Evolutionary conservation across 805 yeast species (phyloP), one percentile per base, ranked within the genome.

Genomic region (Zygoascus bituminiphila): DNA sequence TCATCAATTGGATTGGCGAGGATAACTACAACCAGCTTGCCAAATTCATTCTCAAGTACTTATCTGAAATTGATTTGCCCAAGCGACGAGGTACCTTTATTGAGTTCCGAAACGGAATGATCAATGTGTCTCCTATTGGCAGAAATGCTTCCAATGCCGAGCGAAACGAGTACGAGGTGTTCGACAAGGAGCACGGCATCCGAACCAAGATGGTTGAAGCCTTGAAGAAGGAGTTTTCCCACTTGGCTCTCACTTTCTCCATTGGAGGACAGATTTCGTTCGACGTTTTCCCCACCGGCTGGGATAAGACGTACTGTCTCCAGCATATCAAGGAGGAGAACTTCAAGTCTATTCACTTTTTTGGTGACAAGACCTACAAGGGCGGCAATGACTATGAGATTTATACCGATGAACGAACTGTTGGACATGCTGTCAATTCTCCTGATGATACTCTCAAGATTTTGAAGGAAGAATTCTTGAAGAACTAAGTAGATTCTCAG

Each of bases 301-400:
- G 99, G 99, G 99, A 93, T 73, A 93, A 93, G 80, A 93, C 99
- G 54, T 93, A 91, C 76, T 87, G 95, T 71, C 79, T 93, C 66
- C 88, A 84, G 71, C 98, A 91, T 71, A 89, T 93, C 60, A 87
- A 72, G 62, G 69, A 75, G 52, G 96, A 91, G 71, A 81, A 84
- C 57, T 93, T 89, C 74, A 76, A 81, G 63, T 77, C 79, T 60
- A 88, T 93, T 62, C 98, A 93, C 75, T 93, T 93, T 81, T 93
- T 93, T 66, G 98, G 99, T 73, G 99, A 93, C 78, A 93, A 93
- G 78, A 78, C 96, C 57, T 84, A 84, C 76, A 58, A 69, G 73
- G 99, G 99, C 66, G 98, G 99, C 74, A 93, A 93, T 73, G 99
- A 93, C 74, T 93, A 83, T 73, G 98, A 93, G 78, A 93, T 93